A percentile compares a stretch with the other conserved stretches of the same genome.
Conservation (phyloP, 2,329 filamentous ascomycete species). For the Helicocarpus griseus region DNA sequence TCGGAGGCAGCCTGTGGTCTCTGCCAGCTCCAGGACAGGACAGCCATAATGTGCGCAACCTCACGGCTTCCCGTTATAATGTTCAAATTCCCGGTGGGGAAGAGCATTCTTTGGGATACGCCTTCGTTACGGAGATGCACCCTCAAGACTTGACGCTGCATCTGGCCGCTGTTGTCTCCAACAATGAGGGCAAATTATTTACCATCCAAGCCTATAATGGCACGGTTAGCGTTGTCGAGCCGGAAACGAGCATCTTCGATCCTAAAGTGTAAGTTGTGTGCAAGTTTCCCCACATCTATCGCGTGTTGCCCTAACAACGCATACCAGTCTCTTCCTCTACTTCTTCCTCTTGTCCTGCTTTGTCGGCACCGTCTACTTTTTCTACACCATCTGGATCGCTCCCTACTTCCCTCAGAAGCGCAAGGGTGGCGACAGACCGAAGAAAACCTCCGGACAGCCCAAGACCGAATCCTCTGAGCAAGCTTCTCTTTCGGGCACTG, state of each 20-base stretch:
- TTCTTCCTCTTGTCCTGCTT: constrained; percentile 74
- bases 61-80: constrained; percentile 68
- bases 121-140: constrained; percentile 82
- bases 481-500: constrained; percentile 57
- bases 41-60: constrained; percentile 65
- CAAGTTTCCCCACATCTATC: background rate
- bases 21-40: constrained; percentile 44
- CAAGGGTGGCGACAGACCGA: constrained; percentile 54
- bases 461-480: constrained; percentile 54
- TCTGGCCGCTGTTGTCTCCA: constrained; percentile 63
- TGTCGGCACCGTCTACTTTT: constrained; percentile 77
- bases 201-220: constrained; percentile 73
- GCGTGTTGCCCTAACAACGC: background rate
- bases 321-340: constrained; percentile 84
- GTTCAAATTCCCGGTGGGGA: constrained; percentile 65
- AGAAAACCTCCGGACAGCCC: constrained; percentile 53
- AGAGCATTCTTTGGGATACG: constrained; percentile 67
- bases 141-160: constrained; percentile 78
- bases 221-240: constrained; percentile 77
- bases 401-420: constrained; percentile 84
- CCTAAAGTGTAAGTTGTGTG: constrained; percentile 70
- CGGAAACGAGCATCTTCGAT: constrained; percentile 83
- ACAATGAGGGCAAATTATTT: constrained; percentile 58
- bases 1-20: constrained; percentile 64
- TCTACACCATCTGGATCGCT: constrained; percentile 97